Evolutionary conservation across 2,329 filamentous ascomycete species (phyloP).

Genomic region (Penicillium capsulatum): DNA sequence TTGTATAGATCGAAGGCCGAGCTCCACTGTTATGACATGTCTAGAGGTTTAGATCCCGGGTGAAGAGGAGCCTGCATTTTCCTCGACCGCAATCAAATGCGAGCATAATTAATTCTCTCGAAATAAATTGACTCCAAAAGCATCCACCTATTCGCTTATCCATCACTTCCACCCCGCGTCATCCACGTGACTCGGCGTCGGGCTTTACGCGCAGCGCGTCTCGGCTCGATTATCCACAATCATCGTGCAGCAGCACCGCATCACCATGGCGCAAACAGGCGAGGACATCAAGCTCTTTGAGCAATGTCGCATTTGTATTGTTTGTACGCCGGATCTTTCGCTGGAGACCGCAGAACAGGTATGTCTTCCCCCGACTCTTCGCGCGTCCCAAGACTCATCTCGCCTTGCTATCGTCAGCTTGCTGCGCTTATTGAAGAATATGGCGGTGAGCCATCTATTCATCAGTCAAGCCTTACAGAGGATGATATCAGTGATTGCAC

Average conservation of each 20-base stretch:
- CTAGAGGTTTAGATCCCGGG: no score
- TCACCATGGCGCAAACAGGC: slow-evolving; percentile 26
- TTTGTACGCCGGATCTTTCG: slow-evolving; percentile 41
- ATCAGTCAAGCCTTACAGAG: slow-evolving; percentile 35
- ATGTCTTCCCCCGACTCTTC: slow-evolving; percentile 10
- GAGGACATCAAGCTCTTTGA: slow-evolving; percentile 39
- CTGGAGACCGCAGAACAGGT: slow-evolving; percentile 43
- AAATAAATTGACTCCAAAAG: no score
- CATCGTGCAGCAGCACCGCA: background rate
- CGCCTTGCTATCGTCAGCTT: slow-evolving; percentile 35
- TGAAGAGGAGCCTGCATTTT: no score
- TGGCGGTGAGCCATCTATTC: slow-evolving; percentile 47
- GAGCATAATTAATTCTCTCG: no score
- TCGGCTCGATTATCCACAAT: slow-evolving; percentile 3
- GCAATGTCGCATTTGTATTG: slow-evolving; percentile 45
- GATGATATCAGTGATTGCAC: slow-evolving; percentile 49
- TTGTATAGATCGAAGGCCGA: no score
- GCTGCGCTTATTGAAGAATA: slow-evolving; percentile 45
- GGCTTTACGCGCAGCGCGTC: slow-evolving; percentile 13
- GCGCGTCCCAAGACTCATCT: slow-evolving; percentile 6
- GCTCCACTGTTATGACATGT: no score
- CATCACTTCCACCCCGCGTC: background rate
- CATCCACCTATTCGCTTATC: no score
- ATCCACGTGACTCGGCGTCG: slow-evolving; percentile 15
- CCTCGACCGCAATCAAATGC: no score